phyloP scores from a whole-genome alignment of 768 basidiomycete genomes.

The Candolleomyces aberdarensis region DNA sequence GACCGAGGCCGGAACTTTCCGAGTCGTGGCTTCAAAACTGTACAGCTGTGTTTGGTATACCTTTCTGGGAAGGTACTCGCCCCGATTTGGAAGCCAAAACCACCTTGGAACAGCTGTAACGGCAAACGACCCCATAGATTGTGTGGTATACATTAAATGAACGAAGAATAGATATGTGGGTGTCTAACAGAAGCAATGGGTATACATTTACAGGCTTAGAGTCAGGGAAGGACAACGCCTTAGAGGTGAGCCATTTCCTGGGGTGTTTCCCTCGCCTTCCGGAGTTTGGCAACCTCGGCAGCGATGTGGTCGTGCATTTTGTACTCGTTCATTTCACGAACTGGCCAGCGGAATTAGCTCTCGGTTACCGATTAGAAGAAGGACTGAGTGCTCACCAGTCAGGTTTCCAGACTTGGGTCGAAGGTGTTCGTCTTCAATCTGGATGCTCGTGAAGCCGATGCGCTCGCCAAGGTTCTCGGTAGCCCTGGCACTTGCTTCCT shows the following conservation, averaged over 20 bases:
- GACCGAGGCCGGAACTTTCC: conserved; percentile 29
- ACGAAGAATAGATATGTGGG: not conserved
- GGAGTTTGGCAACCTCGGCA: conserved; percentile 12
- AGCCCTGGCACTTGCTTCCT: conserved; percentile 23
- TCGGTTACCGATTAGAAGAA: not conserved
- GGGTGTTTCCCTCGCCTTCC: conserved; percentile 3
- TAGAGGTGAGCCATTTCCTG: conserved; percentile 12
- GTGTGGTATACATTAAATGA: not conserved
- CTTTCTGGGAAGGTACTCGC: not conserved
- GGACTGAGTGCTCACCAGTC: conserved; percentile 18
- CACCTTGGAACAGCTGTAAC: not conserved
- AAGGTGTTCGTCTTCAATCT: conserved; percentile 23
- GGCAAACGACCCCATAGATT: not conserved
- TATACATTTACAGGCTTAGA: not conserved
- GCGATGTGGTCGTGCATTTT: conserved; percentile 24
- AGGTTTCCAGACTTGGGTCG: conserved; percentile 24
- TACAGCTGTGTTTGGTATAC: conserved; percentile 1
- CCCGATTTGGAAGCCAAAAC: not conserved
- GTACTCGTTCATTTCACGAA: conserved; percentile 31
- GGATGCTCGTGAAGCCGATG: conserved; percentile 28
- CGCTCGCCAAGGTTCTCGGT: conserved; percentile 30
- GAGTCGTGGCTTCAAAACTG: conserved; percentile 32
- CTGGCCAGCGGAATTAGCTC: conserved; percentile 9
- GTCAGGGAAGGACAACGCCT: not conserved
- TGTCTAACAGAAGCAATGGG: not conserved